Base-by-base conservation (phyloP, 2,329 filamentous ascomycete genomes). In the Elsinoe batatas region DNA sequence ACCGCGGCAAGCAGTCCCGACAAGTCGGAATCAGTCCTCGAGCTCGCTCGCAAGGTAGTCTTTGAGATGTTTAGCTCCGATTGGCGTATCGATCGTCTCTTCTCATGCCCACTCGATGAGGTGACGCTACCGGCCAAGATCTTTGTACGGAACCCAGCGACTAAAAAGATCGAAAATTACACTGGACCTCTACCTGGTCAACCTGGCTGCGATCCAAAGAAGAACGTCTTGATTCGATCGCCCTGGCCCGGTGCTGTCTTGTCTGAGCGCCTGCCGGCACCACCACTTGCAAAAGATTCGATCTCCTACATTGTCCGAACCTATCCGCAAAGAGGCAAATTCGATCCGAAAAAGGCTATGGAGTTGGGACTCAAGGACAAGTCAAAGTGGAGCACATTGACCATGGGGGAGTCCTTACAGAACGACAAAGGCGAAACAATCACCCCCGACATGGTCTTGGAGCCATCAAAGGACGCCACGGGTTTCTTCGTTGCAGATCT, bases 271-370 rank as follows among this genome's bases (percentile, higher is more conserved):
- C 76, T 97, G 2, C 93, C 93, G 0, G 76, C 75, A 0, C 87
- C 88, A 0, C 72, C 75, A 17, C 85, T 84, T 4, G 81, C 81
- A 0, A 74, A 75, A 26, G 82, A 84, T 46, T 84, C 88, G 5
- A 74, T 96, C 62, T 95, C 86, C 57, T 98, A 98, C 69, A 84
- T 98, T 57, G 79, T 95, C 65, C 87, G 88, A 62, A 82, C 81
- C 54, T 82, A 89, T 59, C 76, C 83, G 36, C 79, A 85, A 54
- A 81, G 93, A 54, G 93, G 93, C 53, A 91, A 85, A 64, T 96
- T 98, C 65, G 77, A 88, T 58, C 72, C 80, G 0, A 67, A 78
- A 47, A 80, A 76, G 57, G 91, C 90, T 0, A 76, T 73, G 58
- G 75, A 73, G 26, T 72, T 90, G 1, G 84, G 84, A 1, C 79